Evolutionary conservation across 768 basidiomycete species (phyloP).

Genomic region (Gautieria morchelliformis): DNA sequence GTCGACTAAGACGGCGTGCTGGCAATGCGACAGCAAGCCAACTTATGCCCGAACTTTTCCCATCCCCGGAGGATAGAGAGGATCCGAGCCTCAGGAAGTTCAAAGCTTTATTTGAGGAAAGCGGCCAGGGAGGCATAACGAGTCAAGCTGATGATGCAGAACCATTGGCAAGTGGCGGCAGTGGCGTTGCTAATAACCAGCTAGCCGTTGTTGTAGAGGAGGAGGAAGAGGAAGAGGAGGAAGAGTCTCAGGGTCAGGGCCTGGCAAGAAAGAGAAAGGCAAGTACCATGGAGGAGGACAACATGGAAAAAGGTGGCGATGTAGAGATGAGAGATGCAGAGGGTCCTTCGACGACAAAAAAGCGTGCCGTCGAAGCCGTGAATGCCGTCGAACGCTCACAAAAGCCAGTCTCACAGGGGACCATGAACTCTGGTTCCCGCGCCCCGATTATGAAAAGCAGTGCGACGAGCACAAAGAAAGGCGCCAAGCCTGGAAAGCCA

Average conservation of each 20-base stretch:
- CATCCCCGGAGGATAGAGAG: conserved; percentile 9
- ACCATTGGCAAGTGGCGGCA: not conserved
- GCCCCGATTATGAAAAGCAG: not conserved
- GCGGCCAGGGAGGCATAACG: not conserved
- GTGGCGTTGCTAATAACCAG: not conserved
- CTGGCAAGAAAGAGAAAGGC: conserved; percentile 29
- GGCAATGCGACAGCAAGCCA: conserved; percentile 22
- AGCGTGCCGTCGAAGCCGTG: conserved; percentile 31
- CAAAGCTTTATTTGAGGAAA: conserved; percentile 30
- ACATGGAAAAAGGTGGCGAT: conserved; percentile 9
- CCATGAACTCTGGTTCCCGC: not conserved
- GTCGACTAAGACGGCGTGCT: conserved; percentile 45
- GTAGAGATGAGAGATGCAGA: conserved; percentile 27
- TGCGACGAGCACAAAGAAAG: conserved; percentile 12
- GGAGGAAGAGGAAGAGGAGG: not conserved
- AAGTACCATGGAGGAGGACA: conserved; percentile 25
- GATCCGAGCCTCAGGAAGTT: conserved; percentile 63
- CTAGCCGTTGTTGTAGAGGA: not conserved
- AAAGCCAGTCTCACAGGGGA: conserved; percentile 16
- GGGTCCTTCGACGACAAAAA: conserved; percentile 24
- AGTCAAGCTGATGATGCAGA: not conserved
- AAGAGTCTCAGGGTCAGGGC: not conserved
- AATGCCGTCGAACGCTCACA: conserved; percentile 23
- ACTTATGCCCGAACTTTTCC: conserved; percentile 12
- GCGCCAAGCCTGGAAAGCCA: conserved; percentile 36